Evolutionary conservation across 768 basidiomycete species (phyloP), one percentile per base, ranked within the genome.

Genomic region (Dendrothele bispora): DNA sequence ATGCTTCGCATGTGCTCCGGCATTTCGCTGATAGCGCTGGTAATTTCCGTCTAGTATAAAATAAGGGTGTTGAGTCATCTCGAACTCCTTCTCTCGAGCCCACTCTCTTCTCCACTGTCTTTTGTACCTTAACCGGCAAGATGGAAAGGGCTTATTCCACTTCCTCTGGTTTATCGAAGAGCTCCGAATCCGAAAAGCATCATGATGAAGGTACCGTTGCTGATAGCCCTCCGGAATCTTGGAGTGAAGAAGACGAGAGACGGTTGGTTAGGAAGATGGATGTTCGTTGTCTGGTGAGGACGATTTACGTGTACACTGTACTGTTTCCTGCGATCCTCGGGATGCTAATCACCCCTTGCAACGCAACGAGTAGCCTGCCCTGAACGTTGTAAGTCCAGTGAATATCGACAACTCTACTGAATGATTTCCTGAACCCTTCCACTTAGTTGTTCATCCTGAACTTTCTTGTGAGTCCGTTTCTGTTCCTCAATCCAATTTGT

Each of bases 361-460:
- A 15, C n/a, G 17, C 18, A 50, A 18, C 2, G 29, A 20, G 32
- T 36, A 18, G 26, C 17, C 30, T 2, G n/a, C 43, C 14, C 12
- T 24, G 11, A 6, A 38, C 26, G 20, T 39, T 18, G 15, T 7
- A 39, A 41, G 47, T 18, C 26, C 30, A 10, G 30, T 32, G n/a
- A 17, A 32, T 10, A 32, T n/a, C n/a, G n/a, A n/a, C n/a, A n/a
- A n/a, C n/a, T n/a, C n/a, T n/a, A n/a, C n/a, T n/a, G n/a, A n/a
- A n/a, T n/a, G n/a, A n/a, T 40, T 18, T 10, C 24, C 22, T 36
- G 15, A 38, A 29, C 7, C 7, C 14, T 24, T 37, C 20, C 7
- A 8, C n/a, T 27, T 26, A 53, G 51, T 41, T 53, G 25, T 53
- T 53, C 48, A 53, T 53, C 29, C 28, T 53, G 15, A 53, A 53